Conservation (phyloP, 192 early-diverging fungal species). For the Diversispora eburnea region DNA sequence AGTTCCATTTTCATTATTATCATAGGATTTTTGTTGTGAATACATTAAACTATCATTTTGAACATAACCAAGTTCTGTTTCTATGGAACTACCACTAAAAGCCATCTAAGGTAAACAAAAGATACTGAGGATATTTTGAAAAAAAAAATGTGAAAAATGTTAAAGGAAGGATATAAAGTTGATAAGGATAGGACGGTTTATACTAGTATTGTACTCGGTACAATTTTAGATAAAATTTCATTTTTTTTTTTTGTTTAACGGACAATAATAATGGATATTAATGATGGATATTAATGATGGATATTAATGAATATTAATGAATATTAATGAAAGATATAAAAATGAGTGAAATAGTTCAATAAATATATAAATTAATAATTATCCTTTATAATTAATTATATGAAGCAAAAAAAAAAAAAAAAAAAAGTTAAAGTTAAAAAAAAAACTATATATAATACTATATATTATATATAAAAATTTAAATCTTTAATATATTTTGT, state of each 20-base stretch:
- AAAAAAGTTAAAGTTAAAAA: too few relatives aligned
- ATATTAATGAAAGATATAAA: too few relatives aligned
- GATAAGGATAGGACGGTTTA: neutral
- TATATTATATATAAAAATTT: too few relatives aligned
- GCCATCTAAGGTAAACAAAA: neutral
- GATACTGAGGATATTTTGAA: neutral
- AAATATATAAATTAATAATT: too few relatives aligned
- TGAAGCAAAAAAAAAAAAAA: too few relatives aligned
- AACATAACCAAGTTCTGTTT: neutral
- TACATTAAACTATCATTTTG: neutral
- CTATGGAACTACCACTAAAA: neutral
- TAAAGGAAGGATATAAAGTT: neutral
- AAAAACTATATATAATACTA: too few relatives aligned
- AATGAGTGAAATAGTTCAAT: too few relatives aligned
- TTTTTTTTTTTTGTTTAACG: neutral
- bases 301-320: too few relatives aligned
- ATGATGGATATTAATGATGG: conserved; percentile 28
- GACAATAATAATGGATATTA: neutral
- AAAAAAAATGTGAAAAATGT: neutral
- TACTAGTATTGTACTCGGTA: neutral
- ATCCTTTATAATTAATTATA: too few relatives aligned
- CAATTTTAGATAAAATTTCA: neutral
- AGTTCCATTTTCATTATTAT: too few relatives aligned
- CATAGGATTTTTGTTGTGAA: neutral
- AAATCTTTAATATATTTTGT: too few relatives aligned